These are phyloP conservation scores for Moesziomyces aphidis DNA, from an alignment of 1,284 basidiomycete species.

Conservation along the genomic window DNA sequence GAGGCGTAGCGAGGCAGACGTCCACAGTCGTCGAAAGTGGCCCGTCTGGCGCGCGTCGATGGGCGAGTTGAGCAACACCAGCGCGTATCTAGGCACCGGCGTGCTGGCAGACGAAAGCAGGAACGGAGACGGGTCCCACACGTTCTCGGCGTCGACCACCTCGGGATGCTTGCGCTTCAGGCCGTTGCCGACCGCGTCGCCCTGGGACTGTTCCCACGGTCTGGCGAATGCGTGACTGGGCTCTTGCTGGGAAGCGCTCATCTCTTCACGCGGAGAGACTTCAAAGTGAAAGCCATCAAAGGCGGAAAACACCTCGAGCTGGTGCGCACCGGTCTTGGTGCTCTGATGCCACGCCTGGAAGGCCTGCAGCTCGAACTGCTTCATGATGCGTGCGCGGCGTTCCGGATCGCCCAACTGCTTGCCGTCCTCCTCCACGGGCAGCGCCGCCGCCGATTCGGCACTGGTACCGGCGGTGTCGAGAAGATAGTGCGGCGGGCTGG, in stretches of 20 bases:
- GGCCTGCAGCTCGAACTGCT: constrained; percentile 55
- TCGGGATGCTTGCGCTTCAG: constrained; percentile 29
- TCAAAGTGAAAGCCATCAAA: constrained; percentile 46
- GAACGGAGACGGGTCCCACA: constrained; percentile 27
- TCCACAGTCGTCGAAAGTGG: constrained; percentile 49
- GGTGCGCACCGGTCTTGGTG: not conserved
- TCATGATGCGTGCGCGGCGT: constrained; percentile 47
- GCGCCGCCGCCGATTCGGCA: constrained; percentile 2
- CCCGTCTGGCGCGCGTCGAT: constrained; percentile 37
- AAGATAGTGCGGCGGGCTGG: constrained; percentile 45
- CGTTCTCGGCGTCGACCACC: not conserved
- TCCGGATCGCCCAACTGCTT: constrained; percentile 39
- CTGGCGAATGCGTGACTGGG: constrained; percentile 8
- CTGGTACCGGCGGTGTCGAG: constrained; percentile 26
- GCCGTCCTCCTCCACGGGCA: not conserved
- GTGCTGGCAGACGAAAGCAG: constrained; percentile 11
- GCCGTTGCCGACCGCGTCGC: constrained; percentile 10
- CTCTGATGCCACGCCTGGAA: constrained; percentile 48
- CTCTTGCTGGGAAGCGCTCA: too few species aligned
- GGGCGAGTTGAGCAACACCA: constrained; percentile 56
- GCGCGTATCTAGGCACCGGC: constrained; percentile 28
- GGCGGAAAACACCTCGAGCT: constrained; percentile 30
- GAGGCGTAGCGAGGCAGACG: constrained; percentile 63
- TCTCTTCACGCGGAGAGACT: constrained; percentile 19
- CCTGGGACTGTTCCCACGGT: constrained; percentile 16